Conservation (phyloP, 495 filamentous ascomycete genomes). For the Neurospora sp. region DNA sequence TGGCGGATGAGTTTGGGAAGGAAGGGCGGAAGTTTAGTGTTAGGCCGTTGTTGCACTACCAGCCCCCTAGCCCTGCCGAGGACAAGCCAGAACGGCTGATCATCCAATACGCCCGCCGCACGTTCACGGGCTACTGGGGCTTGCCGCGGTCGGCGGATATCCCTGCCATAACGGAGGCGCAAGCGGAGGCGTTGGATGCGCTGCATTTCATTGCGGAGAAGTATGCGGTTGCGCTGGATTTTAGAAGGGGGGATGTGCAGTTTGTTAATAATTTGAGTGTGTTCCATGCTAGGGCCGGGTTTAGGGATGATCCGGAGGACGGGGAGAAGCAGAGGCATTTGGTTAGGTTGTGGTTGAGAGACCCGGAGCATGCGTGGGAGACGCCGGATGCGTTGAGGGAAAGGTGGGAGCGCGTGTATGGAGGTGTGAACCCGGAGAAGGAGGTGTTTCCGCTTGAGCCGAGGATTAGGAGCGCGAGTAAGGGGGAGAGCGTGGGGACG, state of each 20-base stretch:
- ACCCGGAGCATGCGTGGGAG: constrained; percentile 46
- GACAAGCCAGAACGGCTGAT: constrained; percentile 37
- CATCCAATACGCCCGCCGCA: constrained; percentile 46
- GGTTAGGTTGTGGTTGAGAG: constrained; percentile 47
- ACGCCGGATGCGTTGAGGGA: constrained; percentile 36
- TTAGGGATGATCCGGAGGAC: constrained; percentile 24
- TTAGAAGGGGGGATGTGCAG: constrained; percentile 45
- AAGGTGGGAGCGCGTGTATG: constrained; percentile 45
- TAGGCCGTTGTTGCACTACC: constrained; percentile 40
- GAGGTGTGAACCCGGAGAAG: constrained; percentile 37
- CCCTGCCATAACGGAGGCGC: constrained; percentile 52
- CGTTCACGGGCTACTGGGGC: constrained; percentile 46
- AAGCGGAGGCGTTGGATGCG: constrained; percentile 57
- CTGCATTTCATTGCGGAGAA: constrained; percentile 52
- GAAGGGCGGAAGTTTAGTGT: constrained; percentile 18
- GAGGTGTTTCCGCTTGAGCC: constrained; percentile 47
- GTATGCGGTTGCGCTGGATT: constrained; percentile 39
- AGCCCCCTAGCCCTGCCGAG: constrained; percentile 10
- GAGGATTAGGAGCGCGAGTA: constrained; percentile 31
- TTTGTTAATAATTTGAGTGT: constrained; percentile 44
- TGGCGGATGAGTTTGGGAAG: constrained; percentile 39
- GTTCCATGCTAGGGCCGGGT: constrained; percentile 41
- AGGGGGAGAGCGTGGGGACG: constrained; percentile 11
- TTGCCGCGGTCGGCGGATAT: constrained; percentile 41
- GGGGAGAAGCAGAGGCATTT: constrained; percentile 45